Evolutionary conservation across 495 filamentous ascomycete species (phyloP).

Genomic region (Aspergillus conjunctus): DNA sequence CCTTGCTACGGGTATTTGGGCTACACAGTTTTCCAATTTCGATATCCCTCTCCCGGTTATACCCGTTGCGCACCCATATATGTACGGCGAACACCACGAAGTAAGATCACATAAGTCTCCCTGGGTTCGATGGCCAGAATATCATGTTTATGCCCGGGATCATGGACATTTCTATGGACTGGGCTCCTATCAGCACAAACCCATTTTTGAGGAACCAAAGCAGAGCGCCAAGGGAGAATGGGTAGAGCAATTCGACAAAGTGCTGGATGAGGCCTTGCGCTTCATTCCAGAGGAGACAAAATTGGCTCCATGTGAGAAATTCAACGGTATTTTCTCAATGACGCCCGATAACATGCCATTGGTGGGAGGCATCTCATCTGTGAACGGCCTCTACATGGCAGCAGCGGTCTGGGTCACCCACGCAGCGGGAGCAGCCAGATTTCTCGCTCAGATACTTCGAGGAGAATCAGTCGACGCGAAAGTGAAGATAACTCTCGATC

Average conservation of each 20-base stretch:
- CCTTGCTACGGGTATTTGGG: constrained; percentile 37
- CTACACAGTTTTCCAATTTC: constrained; percentile 22
- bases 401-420: constrained; percentile 42
- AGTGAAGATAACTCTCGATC: constrained; percentile 26
- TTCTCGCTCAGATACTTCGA: constrained; percentile 27
- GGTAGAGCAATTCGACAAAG: constrained; percentile 26
- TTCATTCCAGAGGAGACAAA: constrained; percentile 28
- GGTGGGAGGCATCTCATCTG: constrained; percentile 28
- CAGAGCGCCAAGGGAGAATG: constrained; percentile 32
- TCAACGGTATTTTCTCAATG: constrained; percentile 41
- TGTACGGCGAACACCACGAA: constrained; percentile 27
- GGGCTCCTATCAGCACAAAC: constrained; percentile 35
- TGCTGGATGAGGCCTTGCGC: constrained; percentile 11
- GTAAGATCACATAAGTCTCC: constrained; percentile 21
- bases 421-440: constrained; percentile 35
- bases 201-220: constrained; percentile 25
- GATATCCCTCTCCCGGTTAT: constrained; percentile 36
- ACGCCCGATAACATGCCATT: constrained; percentile 40
- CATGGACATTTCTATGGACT: constrained; percentile 35
- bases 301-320: constrained; percentile 21
- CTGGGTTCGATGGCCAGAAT: constrained; percentile 37
- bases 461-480: constrained; percentile 23
- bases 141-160: constrained; percentile 38
- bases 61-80: constrained; percentile 39
- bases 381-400: constrained; percentile 30